Evolutionary conservation across 2,329 filamentous ascomycete genomes (phyloP), one percentile per base, ranked within the genome.

Genomic region (Aureobasidium mangrovei): DNA sequence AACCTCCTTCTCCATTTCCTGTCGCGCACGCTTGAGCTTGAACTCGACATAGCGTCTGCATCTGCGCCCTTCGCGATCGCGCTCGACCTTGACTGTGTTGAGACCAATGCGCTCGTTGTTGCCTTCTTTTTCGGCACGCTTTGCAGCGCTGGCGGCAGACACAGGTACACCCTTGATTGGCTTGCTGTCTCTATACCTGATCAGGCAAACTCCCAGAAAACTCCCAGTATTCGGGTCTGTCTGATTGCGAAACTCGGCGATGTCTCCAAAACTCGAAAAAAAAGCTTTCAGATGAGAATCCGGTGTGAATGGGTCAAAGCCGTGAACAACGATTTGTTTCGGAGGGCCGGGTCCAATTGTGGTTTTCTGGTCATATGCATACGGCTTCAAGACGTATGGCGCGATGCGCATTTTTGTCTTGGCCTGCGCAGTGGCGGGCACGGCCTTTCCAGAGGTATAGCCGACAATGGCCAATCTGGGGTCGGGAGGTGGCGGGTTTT

Each of bases 221-320:
- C 88, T 93, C 18, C 93, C 93, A 9, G 91, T 97, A 56, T 91
- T 85, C 7, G 93, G 93, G 69, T 98, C 90, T 64, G 94, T 91
- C 68, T 94, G 91, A 66, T 96, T 96, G 65, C 88, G 90, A 62
- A 94, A 86, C 65, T 91, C 86, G 42, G 86, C 85, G 59, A 98
- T 91, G 56, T 95, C 88, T 52, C 90, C 90, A 71, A 86, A 95
- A 3, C 80, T 82, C 18, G 84, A 81, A 67, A 95, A 94, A 53
- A 88, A 80, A 43, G 85, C 81, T 18, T 80, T 81, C 48, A 95
- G 79, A 63, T 88, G 87, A 54, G 82, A 80, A 62, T 95, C 88
- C 9, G 88, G 81, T 39, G 87, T 85, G 60, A 97, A 75, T 5
- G 91, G 91, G 69, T 97, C 93, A 67, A 96, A 96, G n/a, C 90